A percentile compares a stretch with the other conserved stretches of the same genome.
Evolutionary conservation across 345 rosid genomes (phyloP).

Genomic region (Eucalyptus dawsonii): DNA sequence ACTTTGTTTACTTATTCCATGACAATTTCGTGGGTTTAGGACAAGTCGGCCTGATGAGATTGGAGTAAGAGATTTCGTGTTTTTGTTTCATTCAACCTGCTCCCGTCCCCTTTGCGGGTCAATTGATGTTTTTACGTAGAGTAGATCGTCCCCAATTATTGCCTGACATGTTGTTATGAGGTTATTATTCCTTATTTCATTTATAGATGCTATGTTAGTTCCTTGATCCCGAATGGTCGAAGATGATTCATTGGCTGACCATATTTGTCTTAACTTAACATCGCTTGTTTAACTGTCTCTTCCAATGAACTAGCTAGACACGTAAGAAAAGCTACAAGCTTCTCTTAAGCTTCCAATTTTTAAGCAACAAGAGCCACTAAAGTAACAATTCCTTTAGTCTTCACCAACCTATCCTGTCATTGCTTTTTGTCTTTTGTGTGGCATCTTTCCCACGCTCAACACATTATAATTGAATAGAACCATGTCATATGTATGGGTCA

Average conservation of each 20-base stretch:
- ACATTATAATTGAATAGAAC: not conserved
- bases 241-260: not conserved
- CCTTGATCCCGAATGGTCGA: not conserved
- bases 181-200: not conserved
- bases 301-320: not conserved
- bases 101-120: not conserved
- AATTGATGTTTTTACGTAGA: not conserved
- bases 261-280: not conserved
- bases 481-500: not conserved
- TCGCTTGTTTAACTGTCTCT: not conserved
- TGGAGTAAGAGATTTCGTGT: not conserved
- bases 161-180: not conserved
- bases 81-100: not conserved
- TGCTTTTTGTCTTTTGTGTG: not conserved
- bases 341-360: not conserved
- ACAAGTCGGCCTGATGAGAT: not conserved
- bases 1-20: not conserved
- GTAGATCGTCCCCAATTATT: not conserved
- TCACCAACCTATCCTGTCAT: not conserved
- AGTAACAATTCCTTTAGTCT: not conserved
- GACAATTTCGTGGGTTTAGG: not conserved
- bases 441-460: not conserved
- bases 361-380: not conserved
- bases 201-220: not conserved
- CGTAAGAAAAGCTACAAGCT: not conserved